Evolutionary conservation across 331 rosid species (phyloP), one percentile per base, ranked within the genome.

Genomic region (Stylosanthes scabra): DNA sequence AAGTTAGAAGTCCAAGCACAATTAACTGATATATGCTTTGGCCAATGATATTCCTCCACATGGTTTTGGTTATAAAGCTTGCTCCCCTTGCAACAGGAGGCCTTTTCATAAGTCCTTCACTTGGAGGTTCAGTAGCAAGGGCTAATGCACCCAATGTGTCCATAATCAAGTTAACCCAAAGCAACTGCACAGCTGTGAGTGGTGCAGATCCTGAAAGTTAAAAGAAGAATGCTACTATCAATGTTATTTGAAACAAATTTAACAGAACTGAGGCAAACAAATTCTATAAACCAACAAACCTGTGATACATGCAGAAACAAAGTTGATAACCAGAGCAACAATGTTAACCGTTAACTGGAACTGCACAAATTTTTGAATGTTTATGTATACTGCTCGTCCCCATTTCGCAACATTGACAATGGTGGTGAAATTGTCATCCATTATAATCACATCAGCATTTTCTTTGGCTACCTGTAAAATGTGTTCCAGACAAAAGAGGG

Each of bases 81-180:
- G 81, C 56, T 71, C 90, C 92, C 79, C 83, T 85, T 28, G 75
- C 84, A 70, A 95, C 91, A 0, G 99, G 97, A 9, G 79, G 84
- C 79, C 91, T 78, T 77, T 90, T 40, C 92, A 95, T 75, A 39
- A 94, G 89, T 70, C 70, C 96, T 27, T 88, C 89, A 10, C 83
- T 81, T 29, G 97, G 97, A 80, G 99, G 97, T 75, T 94, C 97
- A 29, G 97, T 91, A 44, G 97, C 99, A 61, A 94, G 82, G 54
- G 99, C 99, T 80, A 91, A 75, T 29, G 99, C 99, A 54, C 97
- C 97, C 52, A 91, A 90, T 54, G 97, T 90, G 88, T 94, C 99
- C 99, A 91, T 94, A 62, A 94, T 91, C 94, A 94, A 87, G 86
- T 94, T 94, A 31, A 91, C 99, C 99, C 99, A 95, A 50, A 95